Evolutionary conservation across 2,329 filamentous ascomycete species (phyloP).

Genomic region (Trichophyton equinum): DNA sequence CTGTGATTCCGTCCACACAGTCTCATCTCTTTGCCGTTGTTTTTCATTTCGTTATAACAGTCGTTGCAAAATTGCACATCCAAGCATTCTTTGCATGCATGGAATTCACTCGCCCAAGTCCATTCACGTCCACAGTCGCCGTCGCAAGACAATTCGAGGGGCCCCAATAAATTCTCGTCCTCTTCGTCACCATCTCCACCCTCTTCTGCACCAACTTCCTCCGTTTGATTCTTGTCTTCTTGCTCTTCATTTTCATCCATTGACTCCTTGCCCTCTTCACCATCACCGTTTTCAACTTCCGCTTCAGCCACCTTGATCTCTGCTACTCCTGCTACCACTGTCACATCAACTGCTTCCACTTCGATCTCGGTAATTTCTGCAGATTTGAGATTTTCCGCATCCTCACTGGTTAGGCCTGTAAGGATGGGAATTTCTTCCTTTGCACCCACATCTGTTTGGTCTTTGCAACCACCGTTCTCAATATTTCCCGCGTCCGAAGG

Average conservation of each 20-base stretch:
- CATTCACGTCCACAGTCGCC: conserved; percentile 12
- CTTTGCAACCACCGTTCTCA: neutral
- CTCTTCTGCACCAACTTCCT: neutral
- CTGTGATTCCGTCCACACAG: conserved; percentile 18
- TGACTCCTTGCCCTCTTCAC: neutral
- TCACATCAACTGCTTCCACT: neutral
- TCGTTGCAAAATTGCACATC: conserved; percentile 16
- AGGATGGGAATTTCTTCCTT: neutral
- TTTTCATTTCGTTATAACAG: conserved; percentile 15
- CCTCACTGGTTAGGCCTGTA: neutral
- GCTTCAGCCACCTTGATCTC: neutral
- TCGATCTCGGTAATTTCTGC: neutral
- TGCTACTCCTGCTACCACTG: neutral
- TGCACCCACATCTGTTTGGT: neutral
- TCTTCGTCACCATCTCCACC: neutral
- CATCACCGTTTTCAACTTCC: neutral
- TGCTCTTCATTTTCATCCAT: neutral
- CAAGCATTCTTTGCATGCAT: conserved; percentile 20
- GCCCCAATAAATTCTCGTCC: conserved; percentile 1
- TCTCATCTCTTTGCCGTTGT: conserved; percentile 18
- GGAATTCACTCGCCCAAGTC: conserved; percentile 18
- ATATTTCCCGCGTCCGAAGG: neutral
- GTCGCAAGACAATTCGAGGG: conserved; percentile 9
- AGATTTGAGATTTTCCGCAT: neutral
- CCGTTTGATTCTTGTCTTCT: neutral